Conservation (phyloP, 257 asterid species). For the Solanum rostratum region DNA sequence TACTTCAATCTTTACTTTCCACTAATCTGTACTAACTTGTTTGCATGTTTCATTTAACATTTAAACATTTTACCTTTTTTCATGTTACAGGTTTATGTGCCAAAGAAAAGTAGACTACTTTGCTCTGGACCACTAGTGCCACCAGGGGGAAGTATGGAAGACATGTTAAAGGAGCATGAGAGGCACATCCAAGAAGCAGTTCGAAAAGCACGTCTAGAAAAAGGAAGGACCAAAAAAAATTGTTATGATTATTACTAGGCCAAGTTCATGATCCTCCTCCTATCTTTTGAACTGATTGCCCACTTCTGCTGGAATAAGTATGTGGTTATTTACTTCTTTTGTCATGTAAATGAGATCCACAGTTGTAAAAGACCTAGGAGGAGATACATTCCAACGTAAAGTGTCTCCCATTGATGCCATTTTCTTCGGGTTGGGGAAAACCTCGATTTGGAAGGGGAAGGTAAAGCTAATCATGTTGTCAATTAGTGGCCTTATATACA, state of each 20-base stretch:
- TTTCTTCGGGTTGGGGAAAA: not conserved
- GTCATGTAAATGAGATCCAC: not conserved
- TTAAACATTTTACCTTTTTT: not conserved
- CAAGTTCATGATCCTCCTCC: not conserved
- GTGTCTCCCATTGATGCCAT: not conserved
- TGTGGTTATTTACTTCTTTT: not conserved
- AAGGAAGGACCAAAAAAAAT: conserved; percentile 20
- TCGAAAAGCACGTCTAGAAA: conserved; percentile 36
- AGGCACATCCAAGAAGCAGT: conserved; percentile 46
- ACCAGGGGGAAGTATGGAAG: conserved; percentile 53
- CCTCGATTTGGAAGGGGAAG: not conserved
- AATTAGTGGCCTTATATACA: not conserved
- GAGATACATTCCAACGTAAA: not conserved
- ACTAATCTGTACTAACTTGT: not conserved
- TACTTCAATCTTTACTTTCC: not conserved
- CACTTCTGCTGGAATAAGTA: not conserved
- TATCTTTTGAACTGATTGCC: not conserved
- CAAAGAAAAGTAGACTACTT: conserved; percentile 31
- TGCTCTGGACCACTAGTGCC: conserved; percentile 50
- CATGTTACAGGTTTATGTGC: conserved; percentile 22
- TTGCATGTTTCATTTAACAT: not conserved
- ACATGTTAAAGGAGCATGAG: conserved; percentile 51
- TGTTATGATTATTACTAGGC: conserved; percentile 1
- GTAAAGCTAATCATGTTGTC: not conserved
- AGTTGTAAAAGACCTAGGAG: not conserved